Base-by-base conservation (phyloP, 2,329 filamentous ascomycete genomes). In the Aspergillus tanneri region DNA sequence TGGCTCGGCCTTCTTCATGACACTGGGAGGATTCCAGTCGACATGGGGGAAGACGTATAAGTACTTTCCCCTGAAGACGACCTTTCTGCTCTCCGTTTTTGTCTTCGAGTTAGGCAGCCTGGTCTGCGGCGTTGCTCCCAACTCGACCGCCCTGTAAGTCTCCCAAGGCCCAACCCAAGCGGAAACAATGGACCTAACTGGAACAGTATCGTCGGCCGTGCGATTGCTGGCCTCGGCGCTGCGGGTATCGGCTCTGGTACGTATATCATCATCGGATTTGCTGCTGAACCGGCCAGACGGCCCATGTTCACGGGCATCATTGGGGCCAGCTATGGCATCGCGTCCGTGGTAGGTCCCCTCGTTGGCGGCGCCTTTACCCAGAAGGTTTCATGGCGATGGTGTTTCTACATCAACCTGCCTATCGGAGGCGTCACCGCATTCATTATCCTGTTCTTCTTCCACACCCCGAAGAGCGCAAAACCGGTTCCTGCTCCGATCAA, bases 391-490 rank as follows among this genome's bases (percentile, higher is more conserved):
- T 41, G 38, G 38, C 12, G 38, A 7, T 41, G 38, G 38, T 41
- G 38, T 18, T 41, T 41, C 22, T 41, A 25, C 21, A 41, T 41
- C 38, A 41, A 41, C 14, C 21, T 41, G 11, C 38, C 38, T 6
- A n/a, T 41, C 9, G 38, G 38, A 4, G 38, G 21, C 8, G 8
- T 28, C 8, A 11, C 24, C 3, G 11, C 18, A 4, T 5, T 18
- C n/a, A 24, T 41, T 10, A 11, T 41, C 14, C 5, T 16, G n/a
- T 10, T 28, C 9, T 41, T 41, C 23, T 25, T 41, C 24, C 22
- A 16, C n/a, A n/a, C 24, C 9, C 23, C 38, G 3, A 16, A 7
- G 8, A 11, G 18, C 12, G 24, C 24, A 12, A 28, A 27, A 10
- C 22, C 12, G 1, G 38, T 12, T 7, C 22, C 22, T 5, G 38